Base-by-base conservation (phyloP, 257 asterid genomes). In the Orobanche coerulescens region DNA sequence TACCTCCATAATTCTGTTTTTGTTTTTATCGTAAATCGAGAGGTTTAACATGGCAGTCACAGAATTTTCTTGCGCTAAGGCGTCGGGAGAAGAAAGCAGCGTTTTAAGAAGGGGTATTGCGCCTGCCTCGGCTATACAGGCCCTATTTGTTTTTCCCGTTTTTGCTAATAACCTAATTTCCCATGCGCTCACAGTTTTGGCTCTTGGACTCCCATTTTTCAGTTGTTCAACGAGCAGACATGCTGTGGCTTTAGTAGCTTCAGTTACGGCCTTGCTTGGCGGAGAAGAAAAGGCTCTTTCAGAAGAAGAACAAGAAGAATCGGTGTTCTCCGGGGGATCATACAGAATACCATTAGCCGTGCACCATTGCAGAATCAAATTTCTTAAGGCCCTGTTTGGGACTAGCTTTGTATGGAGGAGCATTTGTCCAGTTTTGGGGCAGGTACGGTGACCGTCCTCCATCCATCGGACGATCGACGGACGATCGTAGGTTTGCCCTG, bases 401-500 rank as follows among this genome's bases (percentile, higher is more conserved):
- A 88, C 88, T 44, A 91, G 65, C 28, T 70, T 71, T 15, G 83
- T 73, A 62, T 88, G 85, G 55, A 61, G 73, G 31, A 91, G 94
- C 78, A 79, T 72, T 70, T 91, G 96, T 51, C 98, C 96, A 0
- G 96, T 79, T 62, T 88, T 85, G 0, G 98, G 96, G 73, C 98
- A 91, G 31, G 85, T 82, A n/a, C 70, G 68, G 49, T 81, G 94
- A 49, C 98, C 95, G 69, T 85, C 98, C 63, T 84, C 95, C 67
- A 91, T 74, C 98, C 98, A 91, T 79, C 96, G 79, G 0, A 76
- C 46, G 47, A 91, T 91, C 19, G 94, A 79, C 1, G 70, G 48
- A n/a, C 98, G 86, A 34, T 88, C 98, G 28, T 92, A 92, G 0
- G 96, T 86, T 71, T 88, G 98, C 37, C 98, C 98, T 0, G 98